These are phyloP conservation scores for Suillus subalutaceus DNA, from an alignment of 768 basidiomycete species.

Conservation along the genomic window DNA sequence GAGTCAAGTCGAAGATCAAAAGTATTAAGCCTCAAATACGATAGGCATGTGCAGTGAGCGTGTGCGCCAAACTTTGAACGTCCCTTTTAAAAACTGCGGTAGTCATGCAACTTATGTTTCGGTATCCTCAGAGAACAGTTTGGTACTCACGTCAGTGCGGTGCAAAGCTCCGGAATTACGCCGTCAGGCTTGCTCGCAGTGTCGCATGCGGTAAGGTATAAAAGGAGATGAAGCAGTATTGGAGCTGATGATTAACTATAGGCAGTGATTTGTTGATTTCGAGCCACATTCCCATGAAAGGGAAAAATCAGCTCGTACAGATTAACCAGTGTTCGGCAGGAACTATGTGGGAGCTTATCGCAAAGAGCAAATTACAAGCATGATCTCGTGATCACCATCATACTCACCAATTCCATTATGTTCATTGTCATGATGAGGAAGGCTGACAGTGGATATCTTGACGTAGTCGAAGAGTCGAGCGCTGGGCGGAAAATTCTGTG, in stretches of 20 bases:
- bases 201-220: neutral
- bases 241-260: neutral
- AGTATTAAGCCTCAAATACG: too few relatives aligned
- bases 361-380: neutral
- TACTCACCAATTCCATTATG: too few relatives aligned
- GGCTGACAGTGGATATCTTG: too few relatives aligned
- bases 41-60: too few relatives aligned
- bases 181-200: neutral
- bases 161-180: neutral
- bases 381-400: neutral
- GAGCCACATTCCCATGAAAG: slow-evolving; percentile 3
- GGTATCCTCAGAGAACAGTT: neutral
- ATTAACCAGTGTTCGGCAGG: too few relatives aligned
- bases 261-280: neutral
- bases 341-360: neutral
- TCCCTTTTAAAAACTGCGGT: neutral
- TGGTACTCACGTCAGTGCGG: neutral
- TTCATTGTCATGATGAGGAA: neutral
- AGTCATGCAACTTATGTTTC: neutral
- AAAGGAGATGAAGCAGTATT: neutral
- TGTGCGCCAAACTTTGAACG: too few relatives aligned
- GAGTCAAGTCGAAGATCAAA: too few relatives aligned
- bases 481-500: too few relatives aligned
- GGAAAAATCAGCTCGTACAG: neutral
- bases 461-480: too few relatives aligned